Conservation (phyloP, 1,139 yeast genomes). For the Kodamaea suecica region DNA sequence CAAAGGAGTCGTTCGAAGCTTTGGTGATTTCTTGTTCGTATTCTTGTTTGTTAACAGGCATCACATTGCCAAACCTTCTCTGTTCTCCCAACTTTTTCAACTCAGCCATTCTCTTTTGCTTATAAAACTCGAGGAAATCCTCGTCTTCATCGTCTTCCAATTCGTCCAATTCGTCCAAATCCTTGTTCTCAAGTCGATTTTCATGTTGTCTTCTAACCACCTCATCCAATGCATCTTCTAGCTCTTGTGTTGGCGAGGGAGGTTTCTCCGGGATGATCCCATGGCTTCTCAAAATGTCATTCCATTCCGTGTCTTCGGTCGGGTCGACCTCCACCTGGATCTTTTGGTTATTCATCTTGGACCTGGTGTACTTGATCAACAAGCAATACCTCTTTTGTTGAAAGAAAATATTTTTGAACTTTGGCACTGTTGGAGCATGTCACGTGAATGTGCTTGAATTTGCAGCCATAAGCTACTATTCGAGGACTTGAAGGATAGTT, state of each 20-base stretch:
- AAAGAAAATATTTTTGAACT: too few species aligned
- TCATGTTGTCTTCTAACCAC: slow-evolving; percentile 75
- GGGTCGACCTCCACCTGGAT: slow-evolving; percentile 90
- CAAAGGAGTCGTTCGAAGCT: slow-evolving; percentile 60
- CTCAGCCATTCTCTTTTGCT: slow-evolving; percentile 73
- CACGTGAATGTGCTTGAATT: background rate
- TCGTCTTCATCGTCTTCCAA: slow-evolving; percentile 80
- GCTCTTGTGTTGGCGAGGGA: slow-evolving; percentile 80
- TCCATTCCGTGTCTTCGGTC: slow-evolving; percentile 97
- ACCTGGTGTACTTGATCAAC: background rate
- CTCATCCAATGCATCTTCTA: slow-evolving; percentile 85
- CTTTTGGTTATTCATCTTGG: slow-evolving; percentile 31
- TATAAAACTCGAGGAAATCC: slow-evolving; percentile 68
- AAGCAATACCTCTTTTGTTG: too few species aligned
- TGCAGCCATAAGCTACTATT: too few species aligned
- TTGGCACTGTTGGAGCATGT: too few species aligned
- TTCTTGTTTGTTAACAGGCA: slow-evolving; percentile 80
- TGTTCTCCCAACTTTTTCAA: slow-evolving; percentile 56
- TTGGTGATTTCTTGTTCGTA: slow-evolving; percentile 82
- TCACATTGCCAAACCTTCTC: slow-evolving; percentile 73
- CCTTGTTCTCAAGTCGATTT: slow-evolving; percentile 69
- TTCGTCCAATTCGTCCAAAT: slow-evolving; percentile 75
- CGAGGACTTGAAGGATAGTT: too few species aligned
- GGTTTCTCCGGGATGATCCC: slow-evolving; percentile 93
- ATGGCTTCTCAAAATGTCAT: slow-evolving; percentile 83